Conservation (phyloP, 331 rosid species). For the Arachis monticola region DNA sequence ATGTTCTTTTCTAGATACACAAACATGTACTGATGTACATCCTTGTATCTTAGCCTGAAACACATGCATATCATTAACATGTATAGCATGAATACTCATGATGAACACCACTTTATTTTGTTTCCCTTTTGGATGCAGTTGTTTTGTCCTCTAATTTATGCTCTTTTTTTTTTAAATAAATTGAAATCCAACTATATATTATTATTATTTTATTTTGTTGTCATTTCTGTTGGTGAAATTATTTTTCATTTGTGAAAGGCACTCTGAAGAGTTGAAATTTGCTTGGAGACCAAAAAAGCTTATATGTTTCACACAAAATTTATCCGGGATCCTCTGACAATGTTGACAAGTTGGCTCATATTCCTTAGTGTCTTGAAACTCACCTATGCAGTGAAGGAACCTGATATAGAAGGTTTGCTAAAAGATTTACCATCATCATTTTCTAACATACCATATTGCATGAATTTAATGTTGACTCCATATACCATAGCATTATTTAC, state of each 20-base stretch:
- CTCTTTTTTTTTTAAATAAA: background rate
- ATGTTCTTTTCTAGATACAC: background rate
- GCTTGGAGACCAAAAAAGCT: constrained; percentile 36
- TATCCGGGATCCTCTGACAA: constrained; percentile 49
- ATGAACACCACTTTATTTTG: background rate
- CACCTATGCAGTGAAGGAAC: constrained; percentile 58
- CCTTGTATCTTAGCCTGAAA: background rate
- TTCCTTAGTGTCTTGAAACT: constrained; percentile 50
- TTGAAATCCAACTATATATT: background rate
- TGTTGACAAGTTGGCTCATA: constrained; percentile 57
- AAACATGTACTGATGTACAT: background rate
- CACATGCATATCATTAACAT: background rate
- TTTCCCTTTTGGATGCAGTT: background rate
- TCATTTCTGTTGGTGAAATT: constrained; percentile 16
- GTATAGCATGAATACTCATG: background rate
- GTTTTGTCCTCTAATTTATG: background rate
- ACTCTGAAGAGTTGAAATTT: constrained; percentile 30
- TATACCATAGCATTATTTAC: background rate
- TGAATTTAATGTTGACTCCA: constrained; percentile 24
- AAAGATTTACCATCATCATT: constrained; percentile 4
- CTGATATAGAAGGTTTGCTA: constrained; percentile 84
- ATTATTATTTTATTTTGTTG: background rate
- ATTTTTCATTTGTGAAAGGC: constrained; percentile 9
- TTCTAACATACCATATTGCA: background rate
- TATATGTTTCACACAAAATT: constrained; percentile 48